phyloP scores from a whole-genome alignment of 306 rosid species.

The Cucumis melo region DNA sequence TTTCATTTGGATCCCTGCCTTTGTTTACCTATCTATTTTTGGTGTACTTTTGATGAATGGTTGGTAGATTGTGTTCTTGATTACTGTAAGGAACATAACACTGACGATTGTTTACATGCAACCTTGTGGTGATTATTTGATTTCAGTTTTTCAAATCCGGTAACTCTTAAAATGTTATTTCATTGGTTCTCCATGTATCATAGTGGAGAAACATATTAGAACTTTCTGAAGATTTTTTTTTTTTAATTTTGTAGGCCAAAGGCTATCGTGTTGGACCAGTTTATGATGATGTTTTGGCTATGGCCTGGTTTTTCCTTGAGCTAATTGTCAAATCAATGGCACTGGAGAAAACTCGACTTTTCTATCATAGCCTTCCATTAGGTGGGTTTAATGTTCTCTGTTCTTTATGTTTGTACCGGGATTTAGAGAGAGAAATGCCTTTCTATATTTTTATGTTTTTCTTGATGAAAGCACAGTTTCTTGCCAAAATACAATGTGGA shows the following conservation, averaged over 20 bases:
- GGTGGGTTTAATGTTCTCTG: slow-evolving; percentile 27
- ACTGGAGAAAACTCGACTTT: slow-evolving; percentile 85
- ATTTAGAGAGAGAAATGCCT: not conserved
- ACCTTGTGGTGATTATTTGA: not conserved
- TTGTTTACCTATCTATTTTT: not conserved
- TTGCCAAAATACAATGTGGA: not conserved
- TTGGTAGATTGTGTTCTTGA: not conserved
- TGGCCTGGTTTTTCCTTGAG: slow-evolving; percentile 99
- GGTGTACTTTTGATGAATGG: not conserved
- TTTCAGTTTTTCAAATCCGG: not conserved
- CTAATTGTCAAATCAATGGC: slow-evolving; percentile 97
- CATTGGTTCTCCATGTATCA: not conserved
- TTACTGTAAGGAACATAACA: not conserved
- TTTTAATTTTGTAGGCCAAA: slow-evolving; percentile 60
- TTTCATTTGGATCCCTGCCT: not conserved
- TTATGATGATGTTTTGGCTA: slow-evolving; percentile 95
- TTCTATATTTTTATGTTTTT: not conserved
- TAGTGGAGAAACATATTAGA: not conserved
- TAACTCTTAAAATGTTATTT: not conserved
- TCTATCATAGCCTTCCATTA: slow-evolving; percentile 78
- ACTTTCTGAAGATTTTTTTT: not conserved
- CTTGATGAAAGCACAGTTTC: not conserved
- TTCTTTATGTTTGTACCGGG: not conserved
- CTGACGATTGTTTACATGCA: not conserved
- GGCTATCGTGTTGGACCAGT: slow-evolving; percentile 99